Base-by-base conservation (phyloP, 2,329 filamentous ascomycete genomes). In the Esteya vermicola region DNA sequence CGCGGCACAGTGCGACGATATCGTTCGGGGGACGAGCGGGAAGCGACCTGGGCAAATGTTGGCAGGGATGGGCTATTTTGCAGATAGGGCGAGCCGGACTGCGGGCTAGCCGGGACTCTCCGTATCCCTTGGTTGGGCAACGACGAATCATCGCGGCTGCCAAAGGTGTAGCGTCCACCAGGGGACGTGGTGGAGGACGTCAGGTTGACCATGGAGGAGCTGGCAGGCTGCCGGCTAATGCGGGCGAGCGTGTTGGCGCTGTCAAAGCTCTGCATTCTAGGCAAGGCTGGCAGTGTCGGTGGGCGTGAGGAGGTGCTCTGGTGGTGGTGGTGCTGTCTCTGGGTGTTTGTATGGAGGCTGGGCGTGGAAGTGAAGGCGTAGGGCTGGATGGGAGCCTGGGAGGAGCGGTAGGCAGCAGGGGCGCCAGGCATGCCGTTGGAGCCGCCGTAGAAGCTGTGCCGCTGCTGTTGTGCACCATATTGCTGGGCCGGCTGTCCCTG, bases 331-430 rank as follows among this genome's bases (percentile, higher is more conserved):
- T 31, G 42, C 23, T 42, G 42, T 40, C 74, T 70, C 47, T 68
- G 62, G 46, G 63, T 60, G 33, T 58, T 59, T 44, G 67, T 71
- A 45, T 72, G 69, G 49, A 84, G 59, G 47, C 68, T 77, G 20
- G 81, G 78, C n/a, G 79, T 80, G 50, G 67, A 70, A 3, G 75
- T 81, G 54, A 86, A 86, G 32, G 81, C 79, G 59, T 86, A 88
- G 9, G 81, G 81, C 54, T 85, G 80, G 45, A 84, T 74, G 13
- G 79, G 74, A 20, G 65, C 64, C 26, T 67, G 62, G 47, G 62
- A 68, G 45, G 67, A 66, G 51, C 69, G 74, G 55, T 75, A 81
- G 40, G 59, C 64, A 32, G 62, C 54, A 31, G 63, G 61, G 28
- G 36, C 30, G 3, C 57, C 51, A 36, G 51, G 56, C 41, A 56